Evolutionary conservation across 257 asterid species (phyloP), one percentile per base, ranked within the genome.

Genomic region (Solanum peruvianum): DNA sequence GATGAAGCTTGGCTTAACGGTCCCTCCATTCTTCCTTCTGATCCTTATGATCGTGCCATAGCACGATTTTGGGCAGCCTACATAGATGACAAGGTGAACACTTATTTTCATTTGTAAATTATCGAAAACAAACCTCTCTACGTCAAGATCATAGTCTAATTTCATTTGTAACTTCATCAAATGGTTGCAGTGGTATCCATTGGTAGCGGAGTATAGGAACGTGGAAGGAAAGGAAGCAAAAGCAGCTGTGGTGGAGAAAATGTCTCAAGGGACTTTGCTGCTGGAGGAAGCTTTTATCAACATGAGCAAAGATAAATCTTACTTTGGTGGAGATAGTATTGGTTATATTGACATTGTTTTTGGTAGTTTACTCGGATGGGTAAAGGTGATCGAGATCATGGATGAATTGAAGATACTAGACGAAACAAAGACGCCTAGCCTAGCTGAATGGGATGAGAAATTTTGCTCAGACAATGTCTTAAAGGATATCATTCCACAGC

Each of bases 41-140:
- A 88, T 86, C 91, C 90, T 1, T 86, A 90, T 62, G 90, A 90
- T 60, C 90, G 90, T 14, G 89, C 93, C 66, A 83, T 82, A 6
- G 88, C 92, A 9, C 87, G 77, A 5, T 92, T 92, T 45, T 90
- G 92, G 92, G 91, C 92, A 16, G 81, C 87, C 66, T 90, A 92
- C 37, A 83, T 90, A 45, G 91, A 88, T 86, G 87, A 77, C 16
- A 89, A 86, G 90, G 92, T 90, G 15, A 90, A 12, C 1, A 45
- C 44, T 80, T 45, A 47, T 3, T 8, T 80, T 52, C n/a, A 52
- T 52, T 52, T 52, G n/a, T 52, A 52, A 52, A n/a, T 52, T 52
- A 52, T 18, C 2, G 7, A 0, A 52, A 52, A 6, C 62, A 31
- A 52, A 52, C 62, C n/a, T 52, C 62, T 52, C n/a, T 18, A 52